Base-by-base conservation (phyloP, 2,329 filamentous ascomycete species). In the Alternaria tenuissima region DNA sequence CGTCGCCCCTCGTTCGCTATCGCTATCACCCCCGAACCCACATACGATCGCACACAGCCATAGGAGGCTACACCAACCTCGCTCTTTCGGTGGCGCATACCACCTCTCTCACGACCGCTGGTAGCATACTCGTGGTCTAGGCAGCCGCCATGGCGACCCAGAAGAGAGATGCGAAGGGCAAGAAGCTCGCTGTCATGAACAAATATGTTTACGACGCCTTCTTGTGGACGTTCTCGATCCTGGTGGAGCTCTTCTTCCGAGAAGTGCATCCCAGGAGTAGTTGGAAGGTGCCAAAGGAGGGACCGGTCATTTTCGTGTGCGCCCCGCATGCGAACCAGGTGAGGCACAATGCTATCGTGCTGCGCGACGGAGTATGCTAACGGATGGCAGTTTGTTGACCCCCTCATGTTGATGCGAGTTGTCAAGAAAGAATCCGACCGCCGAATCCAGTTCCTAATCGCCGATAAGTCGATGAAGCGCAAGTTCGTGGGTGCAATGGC, bases 221-320 rank as follows among this genome's bases (percentile, higher is more conserved):
- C 73, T 84, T 94, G 32, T 93, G 91, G 85, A 85, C 85, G 49
- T 90, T 93, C 76, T 91, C 90, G 42, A 87, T 98, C 65, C 85
- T 98, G 53, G 89, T 96, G 67, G 95, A 99, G 80, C 88, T 97
- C 68, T 99, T 99, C 87, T 99, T 99, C 84, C 90, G 95, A 69
- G 95, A 99, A 81, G 93, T 99, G 16, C 94, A 98, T 77, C 95
- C 95, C 12, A 88, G 95, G 66, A 93, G 93, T 68, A 92, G 94
- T 64, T 99, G 95, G 93, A 94, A 94, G 79, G 91, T 99, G 44
- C 95, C 95, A 44, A 89, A 91, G 72, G 87, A 88, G 64, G 95
- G 94, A 0, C 94, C 95, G 1, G 88, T 99, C 64, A 92, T 99
- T 61, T 95, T 99, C 74, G 95, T 99, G 68, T 95, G 94, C 44